Percentiles rank a stretch among this genome's conserved stretches.
Conservation (phyloP, 306 rosid genomes). For the Urtica urens region DNA sequence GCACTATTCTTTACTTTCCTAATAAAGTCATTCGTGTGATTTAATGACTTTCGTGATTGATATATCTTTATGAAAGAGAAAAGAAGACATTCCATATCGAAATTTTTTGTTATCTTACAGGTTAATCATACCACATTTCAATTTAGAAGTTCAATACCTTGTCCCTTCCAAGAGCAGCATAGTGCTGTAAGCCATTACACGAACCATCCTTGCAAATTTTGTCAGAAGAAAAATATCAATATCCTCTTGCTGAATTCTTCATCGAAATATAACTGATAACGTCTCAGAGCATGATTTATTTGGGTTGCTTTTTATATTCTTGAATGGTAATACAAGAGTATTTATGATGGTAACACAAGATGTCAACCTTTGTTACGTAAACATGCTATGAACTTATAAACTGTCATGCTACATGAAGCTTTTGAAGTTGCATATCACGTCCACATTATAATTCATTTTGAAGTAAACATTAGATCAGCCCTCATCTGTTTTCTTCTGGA, state of each 20-base stretch:
- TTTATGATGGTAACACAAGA: background rate
- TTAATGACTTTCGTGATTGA: too few species aligned
- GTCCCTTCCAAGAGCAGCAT: slow-evolving; percentile 99
- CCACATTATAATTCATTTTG: too few species aligned
- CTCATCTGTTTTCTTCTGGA: too few species aligned
- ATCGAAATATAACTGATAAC: background rate
- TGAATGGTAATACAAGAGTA: slow-evolving; percentile 4
- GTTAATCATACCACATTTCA: too few species aligned
- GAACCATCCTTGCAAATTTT: slow-evolving; percentile 79
- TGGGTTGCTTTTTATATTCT: slow-evolving; percentile 10
- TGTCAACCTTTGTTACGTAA: background rate
- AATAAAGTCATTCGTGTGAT: too few species aligned
- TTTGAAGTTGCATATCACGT: too few species aligned
- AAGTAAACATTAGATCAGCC: too few species aligned
- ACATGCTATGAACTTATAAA: background rate
- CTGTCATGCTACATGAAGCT: background rate
- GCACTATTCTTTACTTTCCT: too few species aligned
- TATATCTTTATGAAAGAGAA: background rate
- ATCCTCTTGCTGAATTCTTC: slow-evolving; percentile 1
- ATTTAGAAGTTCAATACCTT: slow-evolving; percentile 43
- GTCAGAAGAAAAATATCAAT: slow-evolving; percentile 11
- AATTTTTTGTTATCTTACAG: too few species aligned
- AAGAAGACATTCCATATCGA: too few species aligned
- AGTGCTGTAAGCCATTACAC: slow-evolving; percentile 97
- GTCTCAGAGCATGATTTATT: background rate